Conservation (phyloP, 768 basidiomycete species). For the Hericium rajendrae region DNA sequence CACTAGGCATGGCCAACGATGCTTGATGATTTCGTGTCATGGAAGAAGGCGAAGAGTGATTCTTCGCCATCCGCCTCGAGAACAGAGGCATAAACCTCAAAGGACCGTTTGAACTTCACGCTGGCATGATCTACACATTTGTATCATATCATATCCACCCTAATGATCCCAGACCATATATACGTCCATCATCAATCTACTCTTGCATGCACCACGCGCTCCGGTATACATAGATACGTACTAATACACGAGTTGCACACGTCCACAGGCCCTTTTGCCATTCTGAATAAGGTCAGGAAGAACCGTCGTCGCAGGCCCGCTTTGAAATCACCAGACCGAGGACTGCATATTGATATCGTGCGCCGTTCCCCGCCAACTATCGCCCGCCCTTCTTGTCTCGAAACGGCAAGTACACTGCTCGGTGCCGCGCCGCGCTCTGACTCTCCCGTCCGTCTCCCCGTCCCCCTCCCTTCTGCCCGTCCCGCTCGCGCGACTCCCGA, state of each 20-base stretch:
- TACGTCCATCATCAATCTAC: background rate
- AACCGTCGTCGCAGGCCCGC: no score
- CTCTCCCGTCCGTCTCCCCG: background rate
- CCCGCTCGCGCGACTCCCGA: background rate
- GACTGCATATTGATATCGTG: no score
- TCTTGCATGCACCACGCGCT: background rate
- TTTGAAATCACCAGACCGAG: no score
- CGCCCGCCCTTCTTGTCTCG: background rate
- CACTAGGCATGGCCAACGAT: slow-evolving; percentile 74
- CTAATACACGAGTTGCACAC: background rate
- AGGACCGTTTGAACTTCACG: no score
- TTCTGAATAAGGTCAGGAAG: no score
- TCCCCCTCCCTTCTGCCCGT: background rate
- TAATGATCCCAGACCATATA: background rate
- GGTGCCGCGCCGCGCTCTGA: background rate
- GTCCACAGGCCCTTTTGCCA: no score
- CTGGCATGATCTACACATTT: background rate
- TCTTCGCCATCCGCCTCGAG: background rate
- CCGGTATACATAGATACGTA: background rate
- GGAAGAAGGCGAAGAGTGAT: slow-evolving; percentile 36
- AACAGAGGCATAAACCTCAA: background rate
- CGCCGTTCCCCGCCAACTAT: background rate
- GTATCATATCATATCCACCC: background rate
- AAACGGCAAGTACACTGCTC: background rate
- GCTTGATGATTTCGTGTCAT: slow-evolving; percentile 67